phyloP scores from a whole-genome alignment of 306 rosid species.

The Cicer pinnatifidum region DNA sequence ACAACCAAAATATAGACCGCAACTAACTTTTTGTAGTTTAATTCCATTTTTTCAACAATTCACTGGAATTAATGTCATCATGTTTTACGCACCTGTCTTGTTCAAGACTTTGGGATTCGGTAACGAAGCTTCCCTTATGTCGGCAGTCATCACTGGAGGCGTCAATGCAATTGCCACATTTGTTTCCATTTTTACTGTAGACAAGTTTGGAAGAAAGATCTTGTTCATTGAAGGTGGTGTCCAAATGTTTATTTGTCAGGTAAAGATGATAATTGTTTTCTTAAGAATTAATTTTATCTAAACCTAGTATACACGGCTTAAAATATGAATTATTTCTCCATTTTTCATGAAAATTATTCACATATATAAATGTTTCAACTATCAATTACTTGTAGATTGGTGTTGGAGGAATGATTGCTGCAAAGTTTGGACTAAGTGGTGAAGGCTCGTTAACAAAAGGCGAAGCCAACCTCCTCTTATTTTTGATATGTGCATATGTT shows the following conservation, averaged over 20 bases:
- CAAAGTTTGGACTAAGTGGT: conserved; percentile 48
- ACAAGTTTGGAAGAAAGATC: neutral
- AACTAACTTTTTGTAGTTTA: neutral
- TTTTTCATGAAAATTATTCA: neutral
- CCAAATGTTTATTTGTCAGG: conserved; percentile 19
- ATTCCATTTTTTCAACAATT: conserved; percentile 24
- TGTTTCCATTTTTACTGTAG: conserved; percentile 24
- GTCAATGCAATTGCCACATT: conserved; percentile 37
- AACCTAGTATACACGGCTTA: no score
- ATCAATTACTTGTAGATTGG: conserved; percentile 22
- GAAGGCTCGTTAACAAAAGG: conserved; percentile 42
- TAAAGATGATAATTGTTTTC: neutral
- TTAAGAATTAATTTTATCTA: no score
- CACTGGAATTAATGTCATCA: conserved; percentile 19
- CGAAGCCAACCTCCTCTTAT: conserved; percentile 40
- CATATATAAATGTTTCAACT: neutral
- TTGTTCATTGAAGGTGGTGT: neutral
- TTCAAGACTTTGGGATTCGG: conserved; percentile 37
- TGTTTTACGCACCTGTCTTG: conserved; percentile 43
- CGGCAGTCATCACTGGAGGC: conserved; percentile 37
- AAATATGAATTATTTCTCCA: no score
- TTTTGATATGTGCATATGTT: conserved; percentile 58
- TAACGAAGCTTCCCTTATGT: conserved; percentile 32
- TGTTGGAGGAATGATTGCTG: conserved; percentile 43
- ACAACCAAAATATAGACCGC: neutral